Base-by-base conservation (phyloP, 306 rosid genomes). In the Pyrus communis region DNA sequence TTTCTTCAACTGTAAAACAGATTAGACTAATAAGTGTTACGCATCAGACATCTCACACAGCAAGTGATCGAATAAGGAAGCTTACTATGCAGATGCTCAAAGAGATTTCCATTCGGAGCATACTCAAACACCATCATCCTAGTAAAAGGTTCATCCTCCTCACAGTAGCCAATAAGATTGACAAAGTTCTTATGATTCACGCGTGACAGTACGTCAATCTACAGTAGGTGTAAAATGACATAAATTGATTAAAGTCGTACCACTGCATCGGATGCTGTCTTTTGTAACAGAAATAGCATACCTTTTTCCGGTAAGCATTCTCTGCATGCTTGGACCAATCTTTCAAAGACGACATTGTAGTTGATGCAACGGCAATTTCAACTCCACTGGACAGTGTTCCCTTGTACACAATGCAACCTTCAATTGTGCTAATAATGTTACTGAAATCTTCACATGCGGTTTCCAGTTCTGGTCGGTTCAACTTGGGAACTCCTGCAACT, bases 381-480 rank as follows among this genome's bases (percentile, higher is more conserved):
- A 92, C 96, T 81, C 97, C 98, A 74, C 84, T 92, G 7, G 99
- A 96, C 22, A 96, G 69, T 73, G 97, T 96, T 85, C 99, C 99
- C 84, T 96, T 96, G 77, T 89, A 96, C 33, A 89, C 65, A 28
- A 73, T 92, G 80, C 86, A 80, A 55, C 78, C 82, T 22, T 82
- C 87, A 67, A 73, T 19, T 59, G 78, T 82, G 80, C 55, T 58
- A 57, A 96, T 78, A 33, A 96, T 92, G 72, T 96, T 96, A 87
- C 99, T 96, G 79, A 96, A 96, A 85, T 91, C 98, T 69, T 96
- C 99, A 83, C 99, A 96, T 17, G 99, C 99, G 27, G 85, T 86
- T 86, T 89, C 96, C 73, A 96, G 76, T 74, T 96, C 98, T 58
- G 74, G 49, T 78, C 93, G 79, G 84, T 96, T 89, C 86, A 96